Conservation (phyloP, 1,284 basidiomycete species). For the Mycena sp. region DNA sequence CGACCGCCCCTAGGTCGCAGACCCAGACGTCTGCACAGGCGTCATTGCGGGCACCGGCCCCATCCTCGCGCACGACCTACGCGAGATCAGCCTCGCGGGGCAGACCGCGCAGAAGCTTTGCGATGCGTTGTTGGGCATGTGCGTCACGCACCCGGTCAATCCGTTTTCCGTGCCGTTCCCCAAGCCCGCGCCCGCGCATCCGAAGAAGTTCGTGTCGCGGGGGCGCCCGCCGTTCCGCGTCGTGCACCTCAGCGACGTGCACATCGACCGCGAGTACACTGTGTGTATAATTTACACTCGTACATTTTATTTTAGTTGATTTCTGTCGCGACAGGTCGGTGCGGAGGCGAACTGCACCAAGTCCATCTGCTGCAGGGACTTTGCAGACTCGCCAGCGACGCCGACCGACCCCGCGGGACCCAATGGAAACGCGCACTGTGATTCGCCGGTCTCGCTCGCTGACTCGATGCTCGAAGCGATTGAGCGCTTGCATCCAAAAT, state of each 20-base stretch:
- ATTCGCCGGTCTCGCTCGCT: conserved; percentile 26
- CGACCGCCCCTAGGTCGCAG: neutral
- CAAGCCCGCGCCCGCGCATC: conserved; percentile 40
- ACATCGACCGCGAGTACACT: conserved; percentile 61
- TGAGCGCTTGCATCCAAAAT: conserved; percentile 17
- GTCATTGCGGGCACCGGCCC: conserved; percentile 60
- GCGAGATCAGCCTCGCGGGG: conserved; percentile 56
- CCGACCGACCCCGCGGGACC: conserved; percentile 54
- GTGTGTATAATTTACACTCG: conserved; percentile 47
- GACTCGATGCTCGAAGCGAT: conserved; percentile 28
- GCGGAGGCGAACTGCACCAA: conserved; percentile 56
- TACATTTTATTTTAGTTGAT: neutral
- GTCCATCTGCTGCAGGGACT: conserved; percentile 66
- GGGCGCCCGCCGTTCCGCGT: conserved; percentile 33
- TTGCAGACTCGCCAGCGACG: conserved; percentile 47
- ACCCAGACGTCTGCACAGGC: conserved; percentile 63
- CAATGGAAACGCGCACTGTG: conserved; percentile 30
- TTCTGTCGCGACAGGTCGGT: neutral
- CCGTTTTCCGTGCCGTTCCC: conserved; percentile 51
- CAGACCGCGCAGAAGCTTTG: conserved; percentile 64
- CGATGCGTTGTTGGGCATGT: conserved; percentile 64
- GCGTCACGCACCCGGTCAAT: conserved; percentile 53
- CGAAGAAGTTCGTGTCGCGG: neutral
- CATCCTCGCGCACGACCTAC: conserved; percentile 64
- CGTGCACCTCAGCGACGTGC: conserved; percentile 61